Evolutionary conservation across 768 basidiomycete species (phyloP).

Genomic region (Rhizopogon vinicolor): DNA sequence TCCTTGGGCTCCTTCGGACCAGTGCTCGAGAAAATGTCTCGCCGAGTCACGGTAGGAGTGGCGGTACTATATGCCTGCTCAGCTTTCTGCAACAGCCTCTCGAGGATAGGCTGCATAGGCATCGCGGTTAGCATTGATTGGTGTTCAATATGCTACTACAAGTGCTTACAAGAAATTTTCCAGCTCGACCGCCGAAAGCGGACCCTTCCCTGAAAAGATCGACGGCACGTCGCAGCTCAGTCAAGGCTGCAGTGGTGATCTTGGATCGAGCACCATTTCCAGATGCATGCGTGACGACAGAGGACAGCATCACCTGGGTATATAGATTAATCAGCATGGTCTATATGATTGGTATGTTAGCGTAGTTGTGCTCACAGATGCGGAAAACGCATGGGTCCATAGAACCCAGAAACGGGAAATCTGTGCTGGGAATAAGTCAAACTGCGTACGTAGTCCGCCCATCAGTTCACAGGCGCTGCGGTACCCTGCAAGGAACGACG

Average conservation of each 20-base stretch:
- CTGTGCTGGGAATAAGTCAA: constrained; percentile 47
- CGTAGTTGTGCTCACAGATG: constrained; percentile 39
- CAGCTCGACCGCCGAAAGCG: constrained; percentile 56
- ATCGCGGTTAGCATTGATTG: background rate
- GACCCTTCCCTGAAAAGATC: constrained; percentile 66
- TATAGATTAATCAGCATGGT: background rate
- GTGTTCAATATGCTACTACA: background rate
- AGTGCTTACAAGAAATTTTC: constrained; percentile 56
- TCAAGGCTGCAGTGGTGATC: constrained; percentile 64
- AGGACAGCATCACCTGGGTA: constrained; percentile 66
- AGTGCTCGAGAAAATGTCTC: constrained; percentile 57
- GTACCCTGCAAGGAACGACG: constrained; percentile 66
- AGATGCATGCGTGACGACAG: constrained; percentile 68
- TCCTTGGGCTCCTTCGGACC: constrained; percentile 46
- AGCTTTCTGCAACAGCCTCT: constrained; percentile 58
- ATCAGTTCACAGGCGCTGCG: constrained; percentile 61
- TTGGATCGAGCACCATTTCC: constrained; percentile 44
- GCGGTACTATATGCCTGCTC: constrained; percentile 47
- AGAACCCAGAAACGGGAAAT: constrained; percentile 67
- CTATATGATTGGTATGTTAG: background rate
- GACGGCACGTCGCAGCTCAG: constrained; percentile 55
- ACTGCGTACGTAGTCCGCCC: constrained; percentile 41
- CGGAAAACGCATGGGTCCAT: constrained; percentile 71
- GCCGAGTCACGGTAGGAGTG: constrained; percentile 36
- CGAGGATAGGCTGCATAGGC: constrained; percentile 54